These are phyloP conservation scores for Boletales sp. DNA, from an alignment of 768 basidiomycete genomes.

Conservation along the genomic window DNA sequence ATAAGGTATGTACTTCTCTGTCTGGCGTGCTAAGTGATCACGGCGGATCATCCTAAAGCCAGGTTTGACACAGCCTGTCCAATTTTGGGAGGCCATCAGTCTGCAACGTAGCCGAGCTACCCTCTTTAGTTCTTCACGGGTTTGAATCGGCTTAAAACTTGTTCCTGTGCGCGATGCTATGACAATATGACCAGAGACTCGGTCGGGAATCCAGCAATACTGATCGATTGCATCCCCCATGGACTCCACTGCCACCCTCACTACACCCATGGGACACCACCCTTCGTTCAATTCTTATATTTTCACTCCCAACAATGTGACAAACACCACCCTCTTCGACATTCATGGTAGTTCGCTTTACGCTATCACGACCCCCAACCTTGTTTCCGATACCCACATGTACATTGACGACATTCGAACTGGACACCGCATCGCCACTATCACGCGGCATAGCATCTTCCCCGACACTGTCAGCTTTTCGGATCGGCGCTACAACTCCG, in stretches of 20 bases:
- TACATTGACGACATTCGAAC: slow-evolving; percentile 5
- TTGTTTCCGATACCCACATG: slow-evolving; percentile 5
- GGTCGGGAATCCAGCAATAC: too few species aligned
- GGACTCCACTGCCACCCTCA: slow-evolving; percentile 1
- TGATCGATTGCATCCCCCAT: neutral
- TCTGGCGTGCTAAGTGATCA: too few species aligned
- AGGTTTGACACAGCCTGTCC: too few species aligned
- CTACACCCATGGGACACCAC: neutral
- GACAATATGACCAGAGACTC: too few species aligned
- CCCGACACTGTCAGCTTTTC: slow-evolving; percentile 14
- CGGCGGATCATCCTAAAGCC: too few species aligned
- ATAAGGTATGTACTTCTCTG: too few species aligned
- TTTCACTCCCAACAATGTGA: slow-evolving; percentile 9
- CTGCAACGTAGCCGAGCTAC: too few species aligned
- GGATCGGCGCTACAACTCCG: neutral
- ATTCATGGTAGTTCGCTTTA: slow-evolving; percentile 5
- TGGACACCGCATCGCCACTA: slow-evolving; percentile 4
- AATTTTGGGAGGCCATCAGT: too few species aligned
- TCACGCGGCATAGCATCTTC: slow-evolving; percentile 5
- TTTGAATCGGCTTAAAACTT: too few species aligned
- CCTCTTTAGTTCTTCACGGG: too few species aligned
- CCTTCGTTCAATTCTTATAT: slow-evolving; percentile 1
- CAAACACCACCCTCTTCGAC: slow-evolving; percentile 12
- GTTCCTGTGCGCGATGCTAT: too few species aligned
- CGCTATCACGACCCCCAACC: slow-evolving; percentile 3